Percentiles rank a stretch among this genome's conserved stretches.
phyloP scores from a whole-genome alignment of 768 basidiomycete species.

The Scleroderma citrinum region DNA sequence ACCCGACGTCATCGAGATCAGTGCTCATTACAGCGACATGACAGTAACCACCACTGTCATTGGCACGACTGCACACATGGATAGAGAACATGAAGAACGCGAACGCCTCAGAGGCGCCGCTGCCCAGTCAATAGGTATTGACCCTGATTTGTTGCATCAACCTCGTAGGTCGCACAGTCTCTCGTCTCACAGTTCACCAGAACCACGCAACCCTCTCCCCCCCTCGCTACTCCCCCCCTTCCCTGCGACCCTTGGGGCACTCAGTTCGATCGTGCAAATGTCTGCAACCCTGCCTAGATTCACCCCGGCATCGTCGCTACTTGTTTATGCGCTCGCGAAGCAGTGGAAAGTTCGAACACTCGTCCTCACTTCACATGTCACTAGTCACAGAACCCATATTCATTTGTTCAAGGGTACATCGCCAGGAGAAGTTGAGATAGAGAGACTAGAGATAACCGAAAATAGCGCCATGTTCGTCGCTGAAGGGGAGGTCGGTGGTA shows the following conservation, averaged over 20 bases:
- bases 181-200: conserved; percentile 17
- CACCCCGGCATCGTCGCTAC: conserved; percentile 59
- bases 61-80: conserved; percentile 24
- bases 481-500: conserved; percentile 44
- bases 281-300: conserved; percentile 59
- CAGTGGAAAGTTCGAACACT: conserved; percentile 67
- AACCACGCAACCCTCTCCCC: conserved; percentile 4
- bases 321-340: conserved; percentile 66
- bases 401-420: conserved; percentile 66
- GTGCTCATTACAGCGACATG: conserved; percentile 33
- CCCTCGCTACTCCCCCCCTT: conserved; percentile 42
- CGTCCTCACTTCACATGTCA: conserved; percentile 44
- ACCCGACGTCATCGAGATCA: conserved; percentile 72
- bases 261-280: conserved; percentile 48
- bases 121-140: conserved; percentile 70
- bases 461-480: conserved; percentile 72
- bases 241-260: conserved; percentile 49
- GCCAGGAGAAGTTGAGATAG: conserved; percentile 61
- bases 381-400: conserved; percentile 43
- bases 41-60: conserved; percentile 13
- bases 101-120: conserved; percentile 71
- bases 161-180: conserved; percentile 17
- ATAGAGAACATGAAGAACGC: conserved; percentile 67
- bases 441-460: conserved; percentile 71
- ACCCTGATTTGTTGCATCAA: conserved; percentile 43